These are phyloP conservation scores for Botrytis galanthina DNA, from an alignment of 2,329 filamentous ascomycete genomes.

Conservation along the genomic window DNA sequence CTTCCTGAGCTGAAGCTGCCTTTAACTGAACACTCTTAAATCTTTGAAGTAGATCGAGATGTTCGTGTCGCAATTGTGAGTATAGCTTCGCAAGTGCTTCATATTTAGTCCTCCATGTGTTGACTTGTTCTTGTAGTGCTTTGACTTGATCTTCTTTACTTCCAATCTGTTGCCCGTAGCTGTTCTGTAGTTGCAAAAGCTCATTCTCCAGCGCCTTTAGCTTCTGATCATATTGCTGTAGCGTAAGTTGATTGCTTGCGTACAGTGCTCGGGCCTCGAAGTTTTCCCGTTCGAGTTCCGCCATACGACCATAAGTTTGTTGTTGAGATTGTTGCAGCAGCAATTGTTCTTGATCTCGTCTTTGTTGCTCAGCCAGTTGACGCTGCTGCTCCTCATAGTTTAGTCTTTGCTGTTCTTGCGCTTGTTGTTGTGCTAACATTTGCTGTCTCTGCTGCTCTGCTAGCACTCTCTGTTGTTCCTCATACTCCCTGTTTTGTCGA, in stretches of 20 bases:
- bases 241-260: slow-evolving; percentile 93
- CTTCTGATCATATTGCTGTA: slow-evolving; percentile 92
- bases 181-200: slow-evolving; percentile 75
- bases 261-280: slow-evolving; percentile 92
- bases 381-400: slow-evolving; percentile 98
- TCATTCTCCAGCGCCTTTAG: slow-evolving; percentile 92
- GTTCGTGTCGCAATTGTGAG: slow-evolving; percentile 91
- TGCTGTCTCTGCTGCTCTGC: slow-evolving; percentile 84
- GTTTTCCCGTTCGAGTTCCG: slow-evolving; percentile 93
- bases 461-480: slow-evolving; percentile 85
- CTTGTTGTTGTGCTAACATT: slow-evolving; percentile 76
- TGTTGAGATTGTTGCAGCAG: slow-evolving; percentile 85
- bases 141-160: slow-evolving; percentile 95
- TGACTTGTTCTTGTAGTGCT: slow-evolving; percentile 92
- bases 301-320: slow-evolving; percentile 93
- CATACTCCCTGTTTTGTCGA: slow-evolving; percentile 90
- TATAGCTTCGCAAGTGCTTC: slow-evolving; percentile 96
- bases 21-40: slow-evolving; percentile 96
- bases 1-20: slow-evolving; percentile 94
- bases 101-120: slow-evolving; percentile 96
- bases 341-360: slow-evolving; percentile 85
- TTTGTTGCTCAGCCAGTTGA: slow-evolving; percentile 81
- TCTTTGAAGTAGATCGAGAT: slow-evolving; percentile 90
- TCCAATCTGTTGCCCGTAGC: slow-evolving; percentile 77
- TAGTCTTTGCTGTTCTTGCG: slow-evolving; percentile 85